These are phyloP conservation scores for Breviolum minutum DNA, from an alignment of 73 alveolate species.

Conservation along the genomic window DNA sequence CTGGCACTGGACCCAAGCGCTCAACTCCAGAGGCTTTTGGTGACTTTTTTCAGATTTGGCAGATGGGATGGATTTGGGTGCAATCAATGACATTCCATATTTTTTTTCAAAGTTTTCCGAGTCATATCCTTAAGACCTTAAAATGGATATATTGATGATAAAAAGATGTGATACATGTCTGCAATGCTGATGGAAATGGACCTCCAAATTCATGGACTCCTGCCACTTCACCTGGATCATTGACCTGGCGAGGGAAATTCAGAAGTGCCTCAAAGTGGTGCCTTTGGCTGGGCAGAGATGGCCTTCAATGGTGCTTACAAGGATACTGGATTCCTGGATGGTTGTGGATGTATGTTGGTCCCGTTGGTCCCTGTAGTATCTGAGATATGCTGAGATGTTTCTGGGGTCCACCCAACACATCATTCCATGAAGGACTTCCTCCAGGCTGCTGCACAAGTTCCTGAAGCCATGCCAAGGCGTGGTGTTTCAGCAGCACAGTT, in stretches of 20 bases:
- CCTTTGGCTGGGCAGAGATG: slow-evolving; percentile 21
- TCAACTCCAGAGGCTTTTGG: too few species aligned
- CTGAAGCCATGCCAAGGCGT: slow-evolving; percentile 88
- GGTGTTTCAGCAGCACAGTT: neutral
- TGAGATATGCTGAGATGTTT: too few species aligned
- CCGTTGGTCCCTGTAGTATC: too few species aligned
- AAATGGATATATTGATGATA: too few species aligned
- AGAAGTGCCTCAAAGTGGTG: neutral
- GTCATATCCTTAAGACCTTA: too few species aligned
- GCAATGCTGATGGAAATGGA: too few species aligned
- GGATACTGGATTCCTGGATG: neutral
- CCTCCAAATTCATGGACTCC: too few species aligned
- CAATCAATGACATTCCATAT: too few species aligned
- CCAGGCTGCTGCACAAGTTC: slow-evolving; percentile 72
- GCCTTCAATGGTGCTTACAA: slow-evolving; percentile 11
- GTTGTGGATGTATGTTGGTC: neutral
- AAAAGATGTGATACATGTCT: too few species aligned
- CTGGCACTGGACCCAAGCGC: slow-evolving; percentile 70
- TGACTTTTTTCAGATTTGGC: neutral
- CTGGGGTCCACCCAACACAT: too few species aligned
- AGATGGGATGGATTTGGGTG: neutral
- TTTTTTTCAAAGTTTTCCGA: too few species aligned
- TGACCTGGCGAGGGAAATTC: neutral
- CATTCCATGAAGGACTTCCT: slow-evolving; percentile 22
- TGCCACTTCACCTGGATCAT: too few species aligned